Evolutionary conservation across 2,329 filamentous ascomycete genomes (phyloP), one percentile per base, ranked within the genome.

Genomic region (Pestalotiopsis sp.): DNA sequence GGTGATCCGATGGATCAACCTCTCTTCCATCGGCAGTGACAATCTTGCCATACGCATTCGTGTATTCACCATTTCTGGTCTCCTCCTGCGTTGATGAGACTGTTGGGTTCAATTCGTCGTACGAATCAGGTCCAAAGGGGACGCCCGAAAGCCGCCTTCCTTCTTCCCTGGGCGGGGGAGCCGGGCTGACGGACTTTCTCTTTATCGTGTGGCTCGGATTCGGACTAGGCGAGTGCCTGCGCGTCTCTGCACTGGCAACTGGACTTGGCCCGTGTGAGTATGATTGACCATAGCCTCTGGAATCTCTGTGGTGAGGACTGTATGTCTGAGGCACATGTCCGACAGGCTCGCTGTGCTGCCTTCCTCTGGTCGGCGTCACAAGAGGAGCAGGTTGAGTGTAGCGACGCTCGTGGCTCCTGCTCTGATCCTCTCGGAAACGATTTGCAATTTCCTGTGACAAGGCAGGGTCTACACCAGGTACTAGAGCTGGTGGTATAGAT

Each of bases 1-100:
- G 84, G 76, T 95, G 92, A 78, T 95, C 93, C 0, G 92, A 93
- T 1, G 93, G 93, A 75, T 95, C 93, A 67, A 95, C 87, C 74
- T 94, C 91, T 67, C 91, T 86, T 6, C 93, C 93, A 76, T 94
- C 92, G 71, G 92, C 86, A 1, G 89, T 92, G 66, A 94, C 90
- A 70, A 95, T 93, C 75, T 93, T 93, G 9, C 88, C 90, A 65
- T 87, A 85, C 0, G 84, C 81, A 66, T 90, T 88, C 71, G 85
- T 82, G 64, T 82, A 84, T 62, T 85, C 82, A 1, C 76, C 74
- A 5, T 75, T 76, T 4, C 75, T 74, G 2, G 75, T 69, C 6
- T 69, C 65, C 17, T 81, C 79, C 39, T 76, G 77, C 27, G 77
- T 78, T n/a, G 79, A 77, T 36, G 82, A 79, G 17, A 86, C 72